A percentile compares a stretch with the other conserved stretches of the same genome.
Conservation (phyloP, 176 grass and related monocot genomes). For the Aegilops speltoides region DNA sequence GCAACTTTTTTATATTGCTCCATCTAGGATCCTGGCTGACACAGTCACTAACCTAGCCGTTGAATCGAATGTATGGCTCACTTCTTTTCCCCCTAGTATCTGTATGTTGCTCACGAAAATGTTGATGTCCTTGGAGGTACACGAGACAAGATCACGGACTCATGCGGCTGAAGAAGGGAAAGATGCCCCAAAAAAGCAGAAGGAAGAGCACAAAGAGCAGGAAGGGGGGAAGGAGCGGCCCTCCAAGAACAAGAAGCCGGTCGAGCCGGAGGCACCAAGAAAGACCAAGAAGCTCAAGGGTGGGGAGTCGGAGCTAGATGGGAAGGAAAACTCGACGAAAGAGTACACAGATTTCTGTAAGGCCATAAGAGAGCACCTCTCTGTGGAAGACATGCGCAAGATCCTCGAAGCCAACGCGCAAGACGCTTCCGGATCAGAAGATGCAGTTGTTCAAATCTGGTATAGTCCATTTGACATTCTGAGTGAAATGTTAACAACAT, state of each 20-base stretch:
- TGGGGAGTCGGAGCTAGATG: conserved; percentile 32
- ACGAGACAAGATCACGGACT: conserved; percentile 57
- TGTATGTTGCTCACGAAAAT: background rate
- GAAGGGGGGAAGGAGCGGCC: conserved; percentile 4
- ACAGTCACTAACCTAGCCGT: background rate
- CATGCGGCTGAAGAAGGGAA: conserved; percentile 65
- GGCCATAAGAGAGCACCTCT: conserved; percentile 52
- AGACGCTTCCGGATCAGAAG: conserved; percentile 61
- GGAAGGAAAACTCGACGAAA: conserved; percentile 4
- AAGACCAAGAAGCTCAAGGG: conserved; percentile 61
- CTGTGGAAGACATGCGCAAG: conserved; percentile 65
- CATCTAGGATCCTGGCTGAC: background rate
- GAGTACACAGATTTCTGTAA: conserved; percentile 73
- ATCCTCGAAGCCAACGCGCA: conserved; percentile 78
- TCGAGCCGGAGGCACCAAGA: background rate
- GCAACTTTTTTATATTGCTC: background rate
- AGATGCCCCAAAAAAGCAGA: conserved; percentile 30
- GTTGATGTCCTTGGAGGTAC: conserved; percentile 41
- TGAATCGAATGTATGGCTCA: too few relatives aligned
- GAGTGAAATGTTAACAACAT: background rate
- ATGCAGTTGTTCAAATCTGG: conserved; percentile 62
- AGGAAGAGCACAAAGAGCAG: conserved; percentile 40
- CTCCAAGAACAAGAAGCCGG: conserved; percentile 45
- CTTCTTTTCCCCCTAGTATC: background rate
- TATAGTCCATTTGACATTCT: conserved; percentile 30